Evolutionary conservation across 352 stramenopile genomes (phyloP), one percentile per base, ranked within the genome.

Genomic region (Labyrinthula sp.): DNA sequence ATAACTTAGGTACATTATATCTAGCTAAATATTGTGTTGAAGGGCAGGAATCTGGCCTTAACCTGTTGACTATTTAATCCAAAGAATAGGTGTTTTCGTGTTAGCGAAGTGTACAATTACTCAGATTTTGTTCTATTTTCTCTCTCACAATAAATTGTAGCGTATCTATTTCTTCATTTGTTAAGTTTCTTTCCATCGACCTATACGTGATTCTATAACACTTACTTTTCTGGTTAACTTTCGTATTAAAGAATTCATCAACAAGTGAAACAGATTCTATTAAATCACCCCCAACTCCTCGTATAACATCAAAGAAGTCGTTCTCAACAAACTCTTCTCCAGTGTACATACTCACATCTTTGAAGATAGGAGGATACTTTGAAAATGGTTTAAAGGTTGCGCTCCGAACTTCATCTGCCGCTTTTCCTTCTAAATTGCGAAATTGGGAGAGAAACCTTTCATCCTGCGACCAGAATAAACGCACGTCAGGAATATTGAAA

Each of bases 401-500:
- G 12, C 10, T 10, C 12, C 34, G 14, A n/a, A 33, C 28, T 33
- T 33, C 12, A n/a, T 33, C 12, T 12, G 12, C 12, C n/a, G 12
- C 12, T 33, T n/a, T n/a, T n/a, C 28, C n/a, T n/a, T n/a, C n/a
- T n/a, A n/a, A n/a, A n/a, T n/a, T n/a, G 10, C 7, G 7, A 27
- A 64, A 64, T 26, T 64, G 58, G 14, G 34, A 28, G 2, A 49
- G 21, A 61, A 93, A 93, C 25, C 88, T 71, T 46, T 70, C 36
- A 66, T 98, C 88, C 25, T 88, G 62, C 0, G 76, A 88, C 89
- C 89, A 99, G 69, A 99, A 99, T 9, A 97, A 61, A 26, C 90
- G 84, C 67, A 99, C 98, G 57, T 99, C 90, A 1, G 90, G 87
- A 61, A 99, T 97, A 35, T 91, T 66, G 64, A 97, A 97, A 15